Evolutionary conservation across 352 stramenopile genomes (phyloP), one percentile per base, ranked within the genome.

Genomic region (Pythium dissimile): DNA sequence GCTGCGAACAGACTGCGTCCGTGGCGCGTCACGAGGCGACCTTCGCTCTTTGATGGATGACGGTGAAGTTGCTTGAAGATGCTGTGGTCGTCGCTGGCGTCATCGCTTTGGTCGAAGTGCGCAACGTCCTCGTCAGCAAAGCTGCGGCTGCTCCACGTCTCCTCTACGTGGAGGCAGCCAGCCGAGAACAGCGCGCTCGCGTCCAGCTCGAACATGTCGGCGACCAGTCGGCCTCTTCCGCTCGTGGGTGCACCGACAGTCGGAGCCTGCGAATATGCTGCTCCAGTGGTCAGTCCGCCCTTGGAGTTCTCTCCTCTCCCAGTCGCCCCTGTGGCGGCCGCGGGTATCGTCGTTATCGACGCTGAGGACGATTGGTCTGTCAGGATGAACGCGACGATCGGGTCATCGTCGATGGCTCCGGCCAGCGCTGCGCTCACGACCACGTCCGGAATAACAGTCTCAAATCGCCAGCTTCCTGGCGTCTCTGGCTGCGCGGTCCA

Each of bases 371-470:
- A 42, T 50, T 66, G 73, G 32, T 91, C 81, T 10, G 66, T 75
- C 7, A 92, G 53, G 23, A 92, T 85, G 37, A 92, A 80, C 1
- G 69, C 73, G 13, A 92, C 56, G 27, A 86, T 64, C 3, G 82
- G 79, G 44, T 92, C 78, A 20, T 78, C 65, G 46, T 92, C 72
- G 0, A 92, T 57, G 6, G 70, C 46, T 2, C 20, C 55, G 0
- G 69, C 75, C 24, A 89, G 73, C 1, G 67, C 59, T 47, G 89
- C 82, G 0, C 69, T 77, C 38, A 89, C 48, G 2, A 64, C 41
- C 1, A 92, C 26, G 27, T 89, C 75, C 0, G 51, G 9, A 28
- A 86, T 71, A 16, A 54, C 65, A 1, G 81, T 74, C 30, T 89
- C 75, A 39, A 75, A 89, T 23, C 75, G 75, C 35, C 21, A 64